Evolutionary conservation across 2,329 filamentous ascomycete species (phyloP), one percentile per base, ranked within the genome.

Genomic region (Cadophora gregata): DNA sequence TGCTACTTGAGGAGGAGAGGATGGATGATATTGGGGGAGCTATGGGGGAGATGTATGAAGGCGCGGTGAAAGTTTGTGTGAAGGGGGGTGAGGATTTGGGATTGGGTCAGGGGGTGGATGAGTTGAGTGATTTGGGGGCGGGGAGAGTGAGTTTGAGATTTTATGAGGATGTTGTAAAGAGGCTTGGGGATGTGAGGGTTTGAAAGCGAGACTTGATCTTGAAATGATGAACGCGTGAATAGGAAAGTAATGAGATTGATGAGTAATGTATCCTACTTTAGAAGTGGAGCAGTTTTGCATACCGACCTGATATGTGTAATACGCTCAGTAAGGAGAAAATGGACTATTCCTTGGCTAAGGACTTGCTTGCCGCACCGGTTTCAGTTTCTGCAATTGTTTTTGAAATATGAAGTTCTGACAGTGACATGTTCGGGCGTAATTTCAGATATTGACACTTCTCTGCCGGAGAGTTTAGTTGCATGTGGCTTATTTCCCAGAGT

Each of bases 101-200:
- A 0, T 56, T 83, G 16, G 67, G 64, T 8, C 73, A 76, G 2
- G 74, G 70, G 0, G 80, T 82, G 10, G 79, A 82, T 60, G 81
- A 83, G 73, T 81, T 78, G 6, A 65, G 53, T n/a, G 73, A 76
- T 19, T 78, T 80, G 29, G 80, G 81, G 4, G 81, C 79, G 0
- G 78, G 79, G 29, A 76, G 73, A 50, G 68, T 83, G 38, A 81
- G 79, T 4, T 77, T 79, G 73, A 74, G 69, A 2, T 81, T 82
- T 51, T 81, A 81, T 66, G 80, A 83, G 59, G 75, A 81, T 1
- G 81, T 84, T 7, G 81, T 83, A 25, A 81, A 81, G 71, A 78
- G 72, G 51, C 71, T 84, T 24, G 79, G 77, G 1, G 72, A 69
- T 62, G 62, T 75, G 50, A 70, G 64, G 33, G 65, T 74, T 21